These are phyloP conservation scores for Trichosporon ovoides DNA, from an alignment of 1,284 basidiomycete species.

Conservation along the genomic window DNA sequence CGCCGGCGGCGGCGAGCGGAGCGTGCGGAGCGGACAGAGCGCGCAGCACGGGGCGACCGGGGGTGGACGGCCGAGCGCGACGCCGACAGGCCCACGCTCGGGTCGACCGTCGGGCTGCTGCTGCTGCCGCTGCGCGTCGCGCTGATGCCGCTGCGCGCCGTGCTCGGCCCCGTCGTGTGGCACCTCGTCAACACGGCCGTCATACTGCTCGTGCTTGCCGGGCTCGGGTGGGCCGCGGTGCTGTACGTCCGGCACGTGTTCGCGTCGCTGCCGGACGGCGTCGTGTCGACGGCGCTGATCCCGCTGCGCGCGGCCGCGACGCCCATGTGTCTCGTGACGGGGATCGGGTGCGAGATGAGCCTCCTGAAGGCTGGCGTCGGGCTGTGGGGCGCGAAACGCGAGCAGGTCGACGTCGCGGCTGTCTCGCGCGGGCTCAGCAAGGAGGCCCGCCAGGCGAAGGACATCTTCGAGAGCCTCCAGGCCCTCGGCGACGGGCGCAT, in stretches of 20 bases:
- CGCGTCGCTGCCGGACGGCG: background rate
- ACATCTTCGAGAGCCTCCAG: conserved; percentile 42
- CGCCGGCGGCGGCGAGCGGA: background rate
- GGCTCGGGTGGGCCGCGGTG: conserved; percentile 12
- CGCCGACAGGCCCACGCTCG: conserved; percentile 2
- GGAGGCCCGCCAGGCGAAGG: conserved; percentile 34
- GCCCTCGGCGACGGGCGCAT: conserved; percentile 34
- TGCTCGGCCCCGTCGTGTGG: conserved; percentile 22
- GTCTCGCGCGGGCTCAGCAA: conserved; percentile 33
- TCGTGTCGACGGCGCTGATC: conserved; percentile 8
- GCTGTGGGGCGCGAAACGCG: conserved; percentile 8
- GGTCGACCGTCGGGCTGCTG: conserved; percentile 19
- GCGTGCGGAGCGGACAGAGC: background rate
- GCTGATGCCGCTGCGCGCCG: conserved; percentile 20
- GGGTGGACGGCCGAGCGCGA: background rate
- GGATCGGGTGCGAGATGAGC: conserved; percentile 25
- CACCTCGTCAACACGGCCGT: conserved; percentile 28
- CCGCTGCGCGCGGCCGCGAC: conserved; percentile 30
- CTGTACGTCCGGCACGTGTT: conserved; percentile 11
- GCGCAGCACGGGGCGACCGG: background rate
- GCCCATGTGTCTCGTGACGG: conserved; percentile 32
- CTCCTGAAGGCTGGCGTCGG: conserved; percentile 24
- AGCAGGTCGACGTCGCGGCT: conserved; percentile 27
- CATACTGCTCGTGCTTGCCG: conserved; percentile 12
- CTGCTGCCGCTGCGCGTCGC: conserved; percentile 23